A percentile compares a stretch with the other conserved stretches of the same genome.
Conservation (phyloP, 352 stramenopile species). For the Phytopythium ostracodes region DNA sequence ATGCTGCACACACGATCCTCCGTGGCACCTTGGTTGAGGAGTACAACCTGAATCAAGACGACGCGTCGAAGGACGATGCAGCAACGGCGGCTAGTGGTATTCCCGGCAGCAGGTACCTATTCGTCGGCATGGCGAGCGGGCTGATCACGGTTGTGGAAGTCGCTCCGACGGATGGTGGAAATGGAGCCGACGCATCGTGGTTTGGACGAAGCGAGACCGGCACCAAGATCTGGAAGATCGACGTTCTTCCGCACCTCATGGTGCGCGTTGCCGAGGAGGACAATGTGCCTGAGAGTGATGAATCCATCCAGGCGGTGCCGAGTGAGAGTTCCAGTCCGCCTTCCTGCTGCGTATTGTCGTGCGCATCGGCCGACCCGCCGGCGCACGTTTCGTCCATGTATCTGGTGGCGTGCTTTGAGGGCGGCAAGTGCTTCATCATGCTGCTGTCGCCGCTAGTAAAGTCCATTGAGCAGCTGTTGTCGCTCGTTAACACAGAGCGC, state of each 20-base stretch:
- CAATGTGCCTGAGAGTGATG: conserved; percentile 5
- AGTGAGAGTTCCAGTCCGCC: conserved; percentile 6
- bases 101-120: conserved; percentile 49
- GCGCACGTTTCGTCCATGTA: conserved; percentile 29
- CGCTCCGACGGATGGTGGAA: conserved; percentile 2
- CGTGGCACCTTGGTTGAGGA: conserved; percentile 37
- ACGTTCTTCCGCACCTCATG: conserved; percentile 54
- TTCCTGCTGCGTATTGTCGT: conserved; percentile 55
- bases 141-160: conserved; percentile 69
- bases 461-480: conserved; percentile 68
- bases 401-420: conserved; percentile 68
- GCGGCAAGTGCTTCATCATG: conserved; percentile 82
- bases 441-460: conserved; percentile 50
- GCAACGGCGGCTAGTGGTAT: conserved; percentile 44
- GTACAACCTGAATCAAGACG: conserved; percentile 59
- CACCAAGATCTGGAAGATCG: conserved; percentile 74
- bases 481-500: conserved; percentile 64
- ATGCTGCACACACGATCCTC: conserved; percentile 4
- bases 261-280: not conserved
- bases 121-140: conserved; percentile 72
- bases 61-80: conserved; percentile 41
- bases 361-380: conserved; percentile 34
- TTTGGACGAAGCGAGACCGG: conserved; percentile 19
- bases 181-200: conserved; percentile 18
- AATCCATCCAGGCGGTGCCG: not conserved